phyloP scores from a whole-genome alignment of 2,329 filamentous ascomycete genomes.

The Tolypocladium ovalisporum region DNA sequence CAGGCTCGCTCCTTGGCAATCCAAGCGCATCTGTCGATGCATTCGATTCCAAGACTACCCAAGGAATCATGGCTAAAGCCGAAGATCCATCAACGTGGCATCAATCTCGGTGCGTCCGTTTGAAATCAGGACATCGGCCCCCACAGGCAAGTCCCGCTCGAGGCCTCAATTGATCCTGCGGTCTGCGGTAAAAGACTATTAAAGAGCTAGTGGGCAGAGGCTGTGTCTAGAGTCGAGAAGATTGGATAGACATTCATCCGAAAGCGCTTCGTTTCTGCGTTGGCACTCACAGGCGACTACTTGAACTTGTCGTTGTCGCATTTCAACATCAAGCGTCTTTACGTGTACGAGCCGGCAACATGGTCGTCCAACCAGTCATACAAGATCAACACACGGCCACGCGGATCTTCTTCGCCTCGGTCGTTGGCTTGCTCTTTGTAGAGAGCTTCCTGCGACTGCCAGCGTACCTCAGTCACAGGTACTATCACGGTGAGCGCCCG shows the following conservation, averaged over 20 bases:
- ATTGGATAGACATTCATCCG: background rate
- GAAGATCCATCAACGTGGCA: background rate
- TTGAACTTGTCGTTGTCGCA: background rate
- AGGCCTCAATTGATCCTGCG: background rate
- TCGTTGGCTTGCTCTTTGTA: conserved; percentile 10
- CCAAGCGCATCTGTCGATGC: background rate
- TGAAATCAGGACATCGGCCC: background rate
- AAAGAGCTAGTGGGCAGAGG: background rate
- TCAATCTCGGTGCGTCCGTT: background rate
- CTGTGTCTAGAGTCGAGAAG: background rate
- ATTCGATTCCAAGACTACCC: background rate
- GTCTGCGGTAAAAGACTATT: background rate
- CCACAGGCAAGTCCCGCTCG: background rate
- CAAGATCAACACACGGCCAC: conserved; percentile 9
- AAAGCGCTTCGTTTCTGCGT: background rate
- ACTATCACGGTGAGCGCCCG: background rate
- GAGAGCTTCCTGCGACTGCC: conserved; percentile 4
- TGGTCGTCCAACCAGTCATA: conserved; percentile 5
- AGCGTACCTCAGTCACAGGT: background rate
- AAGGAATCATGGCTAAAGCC: background rate
- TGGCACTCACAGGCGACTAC: background rate
- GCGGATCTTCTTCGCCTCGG: conserved; percentile 7
- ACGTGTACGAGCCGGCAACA: background rate
- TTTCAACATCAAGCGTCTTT: background rate
- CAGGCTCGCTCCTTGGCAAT: background rate